Evolutionary conservation across 768 basidiomycete genomes (phyloP).

Genomic region (Rhodotorula toruloides): DNA sequence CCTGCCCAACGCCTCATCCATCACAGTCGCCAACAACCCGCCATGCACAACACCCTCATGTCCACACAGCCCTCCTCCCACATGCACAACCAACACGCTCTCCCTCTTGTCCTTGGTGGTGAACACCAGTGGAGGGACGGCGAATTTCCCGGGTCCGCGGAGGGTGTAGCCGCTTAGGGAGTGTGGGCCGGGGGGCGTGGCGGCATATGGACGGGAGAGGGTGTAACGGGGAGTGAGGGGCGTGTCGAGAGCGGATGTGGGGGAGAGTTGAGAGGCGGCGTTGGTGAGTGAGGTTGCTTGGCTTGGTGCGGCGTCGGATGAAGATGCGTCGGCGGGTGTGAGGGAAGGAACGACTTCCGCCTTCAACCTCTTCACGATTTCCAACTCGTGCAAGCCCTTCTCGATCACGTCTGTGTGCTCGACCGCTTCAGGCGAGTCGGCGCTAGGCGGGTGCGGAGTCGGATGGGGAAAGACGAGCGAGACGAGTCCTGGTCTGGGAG

Average conservation of each 20-base stretch:
- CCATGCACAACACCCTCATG: conserved; percentile 79
- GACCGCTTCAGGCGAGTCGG: conserved; percentile 57
- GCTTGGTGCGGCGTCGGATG: neutral
- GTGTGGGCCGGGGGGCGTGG: conserved; percentile 71
- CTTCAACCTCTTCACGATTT: conserved; percentile 57
- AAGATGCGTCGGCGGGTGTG: neutral
- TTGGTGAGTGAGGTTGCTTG: conserved; percentile 48
- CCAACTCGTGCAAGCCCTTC: conserved; percentile 60
- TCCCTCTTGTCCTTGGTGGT: conserved; percentile 70
- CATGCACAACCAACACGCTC: conserved; percentile 65
- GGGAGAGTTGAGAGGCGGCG: conserved; percentile 38
- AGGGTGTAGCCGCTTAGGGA: conserved; percentile 77
- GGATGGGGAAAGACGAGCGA: conserved; percentile 68
- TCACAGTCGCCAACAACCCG: conserved; percentile 77
- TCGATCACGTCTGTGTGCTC: conserved; percentile 63
- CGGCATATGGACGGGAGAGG: conserved; percentile 58
- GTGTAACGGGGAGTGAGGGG: conserved; percentile 56
- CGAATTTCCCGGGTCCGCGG: conserved; percentile 80
- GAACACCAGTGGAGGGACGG: conserved; percentile 70
- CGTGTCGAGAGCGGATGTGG: conserved; percentile 3
- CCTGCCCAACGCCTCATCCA: conserved; percentile 75
- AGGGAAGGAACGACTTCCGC: conserved; percentile 42
- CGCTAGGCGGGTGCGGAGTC: conserved; percentile 66
- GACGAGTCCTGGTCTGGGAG: conserved; percentile 57
- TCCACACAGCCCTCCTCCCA: conserved; percentile 78